Evolutionary conservation across 2,329 filamentous ascomycete species (phyloP), one percentile per base, ranked within the genome.

Genomic region (Penicillium italicum): DNA sequence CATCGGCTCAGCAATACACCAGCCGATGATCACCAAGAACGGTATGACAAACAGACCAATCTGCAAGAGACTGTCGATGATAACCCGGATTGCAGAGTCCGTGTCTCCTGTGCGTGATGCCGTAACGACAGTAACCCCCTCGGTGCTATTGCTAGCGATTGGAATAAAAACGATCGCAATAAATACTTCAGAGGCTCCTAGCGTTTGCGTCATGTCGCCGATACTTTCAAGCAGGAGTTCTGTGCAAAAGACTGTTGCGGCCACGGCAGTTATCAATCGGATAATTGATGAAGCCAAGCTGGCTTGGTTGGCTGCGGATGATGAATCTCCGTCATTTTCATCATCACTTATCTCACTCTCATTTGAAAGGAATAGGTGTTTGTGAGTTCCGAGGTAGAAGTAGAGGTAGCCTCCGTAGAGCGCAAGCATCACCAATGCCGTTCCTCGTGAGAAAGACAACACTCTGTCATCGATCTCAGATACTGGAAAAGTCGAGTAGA

Each of bases 11-110:
- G 80, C 82, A 69, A 87, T 83, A 55, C 85, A 83, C 87, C 87
- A 90, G 55, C 87, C 87, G 36, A 90, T 77, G 61, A 90, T 82
- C 44, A 90, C 87, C 47, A 90, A 77, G 67, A 86, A 84, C 0
- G 87, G 87, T 1, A 87, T 90, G 36, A 90, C 86, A 36, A 89
- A 82, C 43, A 90, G 77, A 26, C 87, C 87, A 63, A 90, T 90
- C 72, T 90, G 87, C 66, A 90, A 86, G 67, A 85, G 87, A 44
- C 85, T 88, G 36, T 87, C 87, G 66, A 90, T 87, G 26, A 87
- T 87, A 44, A 90, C 86, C 42, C 85, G 85, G 79, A 90, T 87
- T 36, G 88, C 83, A 50, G 72, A 65, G 56, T 77, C 73, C 65
- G 77, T 76, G 63, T 76, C 90, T 74, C 89, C 82, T 67, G 87